Evolutionary conservation across 257 asterid species (phyloP), one percentile per base, ranked within the genome.

Genomic region (Gentiana dahurica): DNA sequence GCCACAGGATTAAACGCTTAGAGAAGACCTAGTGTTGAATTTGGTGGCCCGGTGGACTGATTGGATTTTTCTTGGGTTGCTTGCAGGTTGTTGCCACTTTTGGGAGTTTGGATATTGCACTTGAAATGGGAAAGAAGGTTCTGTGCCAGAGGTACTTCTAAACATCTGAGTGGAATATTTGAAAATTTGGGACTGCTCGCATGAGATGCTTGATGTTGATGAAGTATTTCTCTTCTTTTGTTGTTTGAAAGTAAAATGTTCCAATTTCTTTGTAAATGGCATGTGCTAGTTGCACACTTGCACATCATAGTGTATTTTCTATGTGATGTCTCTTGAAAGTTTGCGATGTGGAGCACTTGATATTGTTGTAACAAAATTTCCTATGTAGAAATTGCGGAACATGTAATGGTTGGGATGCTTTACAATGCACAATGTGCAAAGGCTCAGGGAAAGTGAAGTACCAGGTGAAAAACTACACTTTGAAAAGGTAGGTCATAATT

Each of bases 341-440:
- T n/a, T 45, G 46, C 49, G 39, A 36, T 32, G 5, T n/a, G 7
- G 33, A n/a, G n/a, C 67, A 55, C 57, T 55, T 57, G 11, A 37
- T 53, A 36, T 12, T 35, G 13, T 6, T 15, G 24, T 49, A 13
- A 47, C 24, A 48, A 39, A 43, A 53, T 36, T 58, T 71, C 66
- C 63, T 59, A 51, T 72, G 77, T 75, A 91, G 98, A 76, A 80
- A 91, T 66, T 87, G 98, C 57, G 67, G 72, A 70, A 77, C 93
- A 53, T 92, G 98, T 80, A 71, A 69, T 57, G 98, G 95, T 43
- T 87, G 95, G 98, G 84, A 79, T 73, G 98, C 97, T 6, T 75
- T 92, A 77, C 95, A 85, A 63, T 92, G 97, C 65, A 85, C 94
- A 10, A 76, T 83, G 93, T 91, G 98, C 80, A 82, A 77, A 75